phyloP scores from a whole-genome alignment of 257 asterid genomes.

The Handroanthus guayacan region DNA sequence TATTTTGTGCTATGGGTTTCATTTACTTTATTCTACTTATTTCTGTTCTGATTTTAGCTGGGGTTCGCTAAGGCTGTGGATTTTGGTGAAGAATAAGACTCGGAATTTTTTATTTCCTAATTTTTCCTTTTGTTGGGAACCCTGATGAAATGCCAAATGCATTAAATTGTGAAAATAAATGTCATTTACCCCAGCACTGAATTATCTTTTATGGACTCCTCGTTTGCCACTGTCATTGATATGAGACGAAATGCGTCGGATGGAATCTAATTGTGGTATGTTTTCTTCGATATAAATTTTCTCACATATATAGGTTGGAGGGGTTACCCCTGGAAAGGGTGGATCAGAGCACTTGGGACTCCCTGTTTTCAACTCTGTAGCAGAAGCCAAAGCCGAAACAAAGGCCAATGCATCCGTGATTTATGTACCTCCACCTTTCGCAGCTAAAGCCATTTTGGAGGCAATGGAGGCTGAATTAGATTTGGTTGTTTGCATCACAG shows the following conservation, averaged over 20 bases:
- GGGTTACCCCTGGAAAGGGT: slow-evolving; percentile 94
- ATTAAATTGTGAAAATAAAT: too few relatives aligned
- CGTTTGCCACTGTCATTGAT: not conserved
- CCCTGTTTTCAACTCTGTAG: slow-evolving; percentile 87
- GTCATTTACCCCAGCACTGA: too few relatives aligned
- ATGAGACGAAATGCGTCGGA: slow-evolving; percentile 4
- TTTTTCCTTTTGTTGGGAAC: not conserved
- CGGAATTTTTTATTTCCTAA: too few relatives aligned
- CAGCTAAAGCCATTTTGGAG: slow-evolving; percentile 90
- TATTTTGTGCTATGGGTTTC: not conserved
- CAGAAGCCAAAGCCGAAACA: slow-evolving; percentile 93
- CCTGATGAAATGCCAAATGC: not conserved
- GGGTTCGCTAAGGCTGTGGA: not conserved
- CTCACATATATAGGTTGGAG: slow-evolving; percentile 76
- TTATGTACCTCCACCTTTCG: slow-evolving; percentile 96
- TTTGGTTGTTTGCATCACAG: slow-evolving; percentile 89
- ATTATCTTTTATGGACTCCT: not conserved
- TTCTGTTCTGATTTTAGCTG: not conserved
- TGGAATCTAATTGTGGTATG: not conserved
- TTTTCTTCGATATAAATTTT: not conserved
- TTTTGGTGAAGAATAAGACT: not conserved
- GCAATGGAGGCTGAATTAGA: slow-evolving; percentile 90
- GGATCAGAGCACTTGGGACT: slow-evolving; percentile 97
- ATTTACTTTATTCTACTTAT: not conserved
- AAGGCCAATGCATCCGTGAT: slow-evolving; percentile 91